Evolutionary conservation across 108 stramenopile species (phyloP).

Genomic region (Aurantiochytrium sp.): DNA sequence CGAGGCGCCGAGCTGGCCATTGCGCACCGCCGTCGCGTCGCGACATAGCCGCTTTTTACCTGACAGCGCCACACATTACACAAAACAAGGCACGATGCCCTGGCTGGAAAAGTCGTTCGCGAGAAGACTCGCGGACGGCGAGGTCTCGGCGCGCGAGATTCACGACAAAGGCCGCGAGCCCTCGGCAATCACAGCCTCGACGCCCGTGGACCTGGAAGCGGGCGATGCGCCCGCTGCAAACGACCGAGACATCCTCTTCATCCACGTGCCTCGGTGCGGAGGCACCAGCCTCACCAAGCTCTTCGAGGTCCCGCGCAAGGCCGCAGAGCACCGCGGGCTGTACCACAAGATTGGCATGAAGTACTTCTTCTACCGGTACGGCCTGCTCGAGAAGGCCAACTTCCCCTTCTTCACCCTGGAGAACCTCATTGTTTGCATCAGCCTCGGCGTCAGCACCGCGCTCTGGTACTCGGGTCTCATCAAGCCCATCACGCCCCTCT

Average conservation of each 20-base stretch:
- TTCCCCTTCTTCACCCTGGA: constrained; percentile 57
- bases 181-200: background rate
- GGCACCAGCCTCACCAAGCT: constrained; percentile 62
- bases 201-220: background rate
- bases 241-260: constrained; percentile 50
- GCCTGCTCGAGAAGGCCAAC: constrained; percentile 54
- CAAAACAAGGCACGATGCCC: background rate
- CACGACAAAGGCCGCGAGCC: background rate
- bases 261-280: constrained; percentile 64
- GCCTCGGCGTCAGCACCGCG: background rate
- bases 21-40: too few relatives aligned
- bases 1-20: too few relatives aligned
- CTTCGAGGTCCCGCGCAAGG: constrained; percentile 54
- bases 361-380: constrained; percentile 60
- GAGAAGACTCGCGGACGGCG: background rate
- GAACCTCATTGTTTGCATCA: background rate
- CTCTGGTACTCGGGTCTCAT: constrained; percentile 1
- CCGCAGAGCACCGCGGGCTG: constrained; percentile 16
- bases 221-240: background rate
- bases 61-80: too few relatives aligned
- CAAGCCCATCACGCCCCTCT: constrained; percentile 20
- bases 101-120: background rate
- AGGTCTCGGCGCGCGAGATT: background rate
- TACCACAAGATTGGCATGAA: constrained; percentile 46
- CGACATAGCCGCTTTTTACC: too few relatives aligned